phyloP scores from a whole-genome alignment of 2,329 filamentous ascomycete species.

The Exophiala oligosperma region DNA sequence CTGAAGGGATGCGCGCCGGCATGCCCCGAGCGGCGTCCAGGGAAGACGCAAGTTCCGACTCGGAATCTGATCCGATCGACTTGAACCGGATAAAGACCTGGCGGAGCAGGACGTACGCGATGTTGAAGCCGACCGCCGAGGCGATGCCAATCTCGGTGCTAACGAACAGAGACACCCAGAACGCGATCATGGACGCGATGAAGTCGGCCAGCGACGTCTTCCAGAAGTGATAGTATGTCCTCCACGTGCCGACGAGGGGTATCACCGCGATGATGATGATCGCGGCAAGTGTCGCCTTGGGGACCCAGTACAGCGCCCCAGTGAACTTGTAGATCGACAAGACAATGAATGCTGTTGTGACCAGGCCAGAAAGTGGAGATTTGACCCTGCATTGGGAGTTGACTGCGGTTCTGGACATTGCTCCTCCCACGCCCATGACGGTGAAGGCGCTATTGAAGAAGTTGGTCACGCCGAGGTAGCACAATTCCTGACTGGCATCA shows the following conservation, averaged over 20 bases:
- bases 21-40: conserved; percentile 30
- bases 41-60: conserved; percentile 32
- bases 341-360: conserved; percentile 63
- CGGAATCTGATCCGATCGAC: conserved; percentile 31
- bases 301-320: conserved; percentile 66
- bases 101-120: conserved; percentile 60
- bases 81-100: conserved; percentile 55
- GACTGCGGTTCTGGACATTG: conserved; percentile 67
- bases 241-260: conserved; percentile 60
- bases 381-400: conserved; percentile 65
- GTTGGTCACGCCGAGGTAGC: conserved; percentile 63
- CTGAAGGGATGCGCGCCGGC: conserved; percentile 38
- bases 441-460: conserved; percentile 66
- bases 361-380: conserved; percentile 60
- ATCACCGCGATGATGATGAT: conserved; percentile 68
- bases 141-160: conserved; percentile 62
- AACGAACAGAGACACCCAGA: conserved; percentile 65
- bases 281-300: conserved; percentile 63
- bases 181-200: conserved; percentile 61
- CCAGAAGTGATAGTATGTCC: conserved; percentile 64
- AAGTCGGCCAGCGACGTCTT: conserved; percentile 66
- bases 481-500: conserved; percentile 65
- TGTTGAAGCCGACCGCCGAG: conserved; percentile 62
- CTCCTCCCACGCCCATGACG: conserved; percentile 64
- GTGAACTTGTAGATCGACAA: conserved; percentile 63